These are phyloP conservation scores for Cucumis cinereus DNA, from an alignment of 306 rosid genomes.

Conservation along the genomic window DNA sequence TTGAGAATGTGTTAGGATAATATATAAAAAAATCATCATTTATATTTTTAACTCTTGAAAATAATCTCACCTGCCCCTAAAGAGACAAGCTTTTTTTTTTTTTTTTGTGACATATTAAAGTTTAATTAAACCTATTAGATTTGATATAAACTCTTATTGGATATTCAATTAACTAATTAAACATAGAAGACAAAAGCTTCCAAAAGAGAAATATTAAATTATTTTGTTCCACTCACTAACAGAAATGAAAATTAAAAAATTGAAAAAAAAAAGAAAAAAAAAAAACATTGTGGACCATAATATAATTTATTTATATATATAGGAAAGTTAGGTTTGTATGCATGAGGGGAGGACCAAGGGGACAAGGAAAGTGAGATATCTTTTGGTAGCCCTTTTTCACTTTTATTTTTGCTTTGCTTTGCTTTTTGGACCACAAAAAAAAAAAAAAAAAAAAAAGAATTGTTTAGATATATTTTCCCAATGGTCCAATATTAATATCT, in stretches of 20 bases:
- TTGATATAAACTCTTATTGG: background rate
- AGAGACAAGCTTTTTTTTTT: background rate
- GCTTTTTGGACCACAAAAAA: constrained; percentile 4
- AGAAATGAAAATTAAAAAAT: background rate
- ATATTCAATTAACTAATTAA: background rate
- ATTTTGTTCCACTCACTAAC: background rate
- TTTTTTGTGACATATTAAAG: background rate
- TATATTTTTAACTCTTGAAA: background rate
- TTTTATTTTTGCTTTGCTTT: background rate
- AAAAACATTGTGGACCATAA: background rate
- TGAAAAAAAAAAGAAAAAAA: background rate
- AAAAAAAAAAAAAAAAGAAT: too few species aligned
- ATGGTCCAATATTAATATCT: constrained; percentile 6
- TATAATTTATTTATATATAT: background rate
- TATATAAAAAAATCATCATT: too few species aligned
- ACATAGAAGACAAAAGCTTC: constrained; percentile 2
- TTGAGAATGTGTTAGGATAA: background rate
- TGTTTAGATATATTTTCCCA: background rate
- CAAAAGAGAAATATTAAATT: background rate
- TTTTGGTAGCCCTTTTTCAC: background rate
- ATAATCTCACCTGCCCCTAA: background rate
- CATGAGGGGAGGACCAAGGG: background rate
- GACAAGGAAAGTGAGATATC: constrained; percentile 11
- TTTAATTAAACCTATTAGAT: background rate
- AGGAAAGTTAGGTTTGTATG: constrained; percentile 5